These are phyloP conservation scores for Eimeria tenella DNA, from an alignment of 169 alveolate genomes.

Conservation along the genomic window DNA sequence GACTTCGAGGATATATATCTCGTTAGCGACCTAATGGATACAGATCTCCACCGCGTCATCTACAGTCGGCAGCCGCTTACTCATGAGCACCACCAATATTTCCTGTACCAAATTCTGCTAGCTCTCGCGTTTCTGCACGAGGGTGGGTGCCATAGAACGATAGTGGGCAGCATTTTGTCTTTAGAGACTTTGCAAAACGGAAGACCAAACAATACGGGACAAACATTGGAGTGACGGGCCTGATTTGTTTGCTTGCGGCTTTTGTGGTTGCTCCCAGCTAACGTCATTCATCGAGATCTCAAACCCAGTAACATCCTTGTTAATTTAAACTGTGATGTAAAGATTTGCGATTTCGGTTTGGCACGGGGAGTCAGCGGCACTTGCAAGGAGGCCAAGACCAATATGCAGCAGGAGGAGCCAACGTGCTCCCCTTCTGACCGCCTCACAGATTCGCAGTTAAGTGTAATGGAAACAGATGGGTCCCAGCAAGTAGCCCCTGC, in stretches of 20 bases:
- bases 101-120: conserved; percentile 87
- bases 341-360: conserved; percentile 86
- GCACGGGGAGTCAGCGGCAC: conserved; percentile 68
- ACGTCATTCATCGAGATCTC: conserved; percentile 98
- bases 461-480: conserved; percentile 9
- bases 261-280: conserved; percentile 95
- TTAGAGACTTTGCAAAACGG: neutral
- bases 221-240: neutral
- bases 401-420: neutral
- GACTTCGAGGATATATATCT: conserved; percentile 71
- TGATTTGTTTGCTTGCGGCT: neutral
- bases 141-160: neutral
- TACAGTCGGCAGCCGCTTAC: conserved; percentile 93
- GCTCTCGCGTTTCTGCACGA: conserved; percentile 68
- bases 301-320: conserved; percentile 98
- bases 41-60: conserved; percentile 94
- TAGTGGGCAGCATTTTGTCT: neutral
- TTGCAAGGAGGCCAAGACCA: neutral
- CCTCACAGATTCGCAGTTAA: neutral
- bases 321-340: conserved; percentile 98
- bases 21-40: conserved; percentile 93
- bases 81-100: conserved; percentile 94
- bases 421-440: neutral
- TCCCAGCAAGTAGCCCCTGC: neutral
- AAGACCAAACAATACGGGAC: neutral